Percentiles rank a stretch among this genome's conserved stretches.
phyloP scores from a whole-genome alignment of 2,329 filamentous ascomycete genomes.

The Pestalotiopsis sp. region DNA sequence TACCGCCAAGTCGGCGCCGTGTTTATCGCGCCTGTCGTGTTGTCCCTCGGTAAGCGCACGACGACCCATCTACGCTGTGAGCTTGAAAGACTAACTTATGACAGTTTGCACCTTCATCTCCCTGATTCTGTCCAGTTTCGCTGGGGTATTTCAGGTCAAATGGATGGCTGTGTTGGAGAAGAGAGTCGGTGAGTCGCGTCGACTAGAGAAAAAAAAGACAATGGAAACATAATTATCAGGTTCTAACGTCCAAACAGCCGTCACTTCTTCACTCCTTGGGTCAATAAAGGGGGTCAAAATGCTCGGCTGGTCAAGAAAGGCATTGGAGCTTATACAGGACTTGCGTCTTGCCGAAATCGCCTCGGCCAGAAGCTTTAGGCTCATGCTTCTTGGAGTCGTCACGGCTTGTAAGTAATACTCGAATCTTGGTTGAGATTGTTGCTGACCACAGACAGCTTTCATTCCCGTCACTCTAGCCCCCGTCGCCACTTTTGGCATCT shows the following conservation, averaged over 20 bases:
- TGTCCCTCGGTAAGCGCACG: slow-evolving; percentile 12
- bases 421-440: background rate
- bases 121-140: slow-evolving; percentile 11
- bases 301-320: slow-evolving; percentile 13
- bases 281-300: slow-evolving; percentile 18
- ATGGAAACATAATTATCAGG: background rate
- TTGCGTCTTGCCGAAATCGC: slow-evolving; percentile 14
- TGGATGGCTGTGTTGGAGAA: slow-evolving; percentile 16
- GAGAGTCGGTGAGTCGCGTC: slow-evolving; percentile 10
- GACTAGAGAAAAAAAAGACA: background rate
- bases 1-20: slow-evolving; percentile 14
- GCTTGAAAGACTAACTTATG: background rate
- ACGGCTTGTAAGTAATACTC: slow-evolving; percentile 12
- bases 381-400: slow-evolving; percentile 15
- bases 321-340: slow-evolving; percentile 8
- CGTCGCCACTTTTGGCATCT: slow-evolving; percentile 13
- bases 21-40: slow-evolving; percentile 15
- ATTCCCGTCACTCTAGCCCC: slow-evolving; percentile 13
- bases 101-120: slow-evolving; percentile 8
- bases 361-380: slow-evolving; percentile 12
- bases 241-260: background rate
- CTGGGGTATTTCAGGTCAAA: slow-evolving; percentile 9
- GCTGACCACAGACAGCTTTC: slow-evolving; percentile 12
- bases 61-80: background rate
- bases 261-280: slow-evolving; percentile 15